Evolutionary conservation across 2,329 filamentous ascomycete species (phyloP), one percentile per base, ranked within the genome.

Genomic region (Xylariaceae sp.): DNA sequence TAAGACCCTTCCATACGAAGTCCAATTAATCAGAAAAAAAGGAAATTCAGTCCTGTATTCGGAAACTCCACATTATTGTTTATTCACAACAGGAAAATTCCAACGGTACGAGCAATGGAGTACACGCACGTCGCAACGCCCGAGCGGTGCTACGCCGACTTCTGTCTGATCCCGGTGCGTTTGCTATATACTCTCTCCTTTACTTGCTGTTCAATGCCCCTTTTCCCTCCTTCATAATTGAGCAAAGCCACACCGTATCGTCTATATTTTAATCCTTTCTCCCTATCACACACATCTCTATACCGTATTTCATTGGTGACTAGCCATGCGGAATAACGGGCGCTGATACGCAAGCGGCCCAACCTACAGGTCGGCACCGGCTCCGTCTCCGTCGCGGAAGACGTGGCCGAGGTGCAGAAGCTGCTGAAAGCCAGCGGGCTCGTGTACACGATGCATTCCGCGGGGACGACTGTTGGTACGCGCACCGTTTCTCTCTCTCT

Each of bases 391-490:
- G 88, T 93, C 13, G 88, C 90, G 4, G 84, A 87, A 62, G 89
- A 97, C 70, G 86, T 99, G 24, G 93, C 93, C 27, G 86, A 89
- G 59, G 91, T 97, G 30, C 93, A 97, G 76, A 85, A 87, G 52
- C 80, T 97, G 29, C 81, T 99, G 65, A 85, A 88, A 72, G 85
- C 83, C 48, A 94, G 88, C 63, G 91, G 91, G 2, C 72, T 97
- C 58, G 86, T 84, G 60, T 93, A 92, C 70, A 86, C 82, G 40
- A 94, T 97, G 91, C 93, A 97, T 74, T 92, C 90, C 21, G 92
- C 92, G 2, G 94, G 93, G 10, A 97, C 93, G 0, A 97, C 93
- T 0, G 83, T 97, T 50, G 92, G 91, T 94, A 77, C 53, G 86
- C 77, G 23, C n/a, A 37, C 49, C 24, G 41, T 30, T 30, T 35